phyloP scores from a whole-genome alignment of 768 basidiomycete genomes.

The Mycena latifolia region DNA sequence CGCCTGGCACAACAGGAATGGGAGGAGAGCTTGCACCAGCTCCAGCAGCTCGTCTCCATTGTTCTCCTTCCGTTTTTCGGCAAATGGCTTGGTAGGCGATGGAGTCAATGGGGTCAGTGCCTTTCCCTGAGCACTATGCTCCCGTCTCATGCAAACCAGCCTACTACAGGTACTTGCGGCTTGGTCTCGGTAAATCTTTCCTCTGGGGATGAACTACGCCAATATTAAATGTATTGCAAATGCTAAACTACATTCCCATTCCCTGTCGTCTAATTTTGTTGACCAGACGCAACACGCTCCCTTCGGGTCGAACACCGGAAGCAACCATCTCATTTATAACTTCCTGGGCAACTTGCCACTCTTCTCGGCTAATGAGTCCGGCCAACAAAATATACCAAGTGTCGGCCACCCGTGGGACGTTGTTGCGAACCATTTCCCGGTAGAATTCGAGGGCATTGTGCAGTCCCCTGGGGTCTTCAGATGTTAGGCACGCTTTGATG shows the following conservation, averaged over 20 bases:
- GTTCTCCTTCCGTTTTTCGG: slow-evolving; percentile 90
- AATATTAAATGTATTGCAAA: slow-evolving; percentile 43
- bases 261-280: slow-evolving; percentile 57
- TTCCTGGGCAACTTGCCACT: slow-evolving; percentile 72
- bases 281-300: slow-evolving; percentile 63
- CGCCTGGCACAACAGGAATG: slow-evolving; percentile 89
- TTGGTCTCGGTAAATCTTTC: slow-evolving; percentile 76
- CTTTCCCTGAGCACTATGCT: slow-evolving; percentile 4
- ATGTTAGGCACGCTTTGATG: slow-evolving; percentile 73
- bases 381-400: slow-evolving; percentile 85
- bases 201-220: slow-evolving; percentile 56
- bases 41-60: slow-evolving; percentile 83
- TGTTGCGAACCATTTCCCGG: slow-evolving; percentile 67
- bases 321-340: slow-evolving; percentile 72
- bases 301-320: slow-evolving; percentile 58
- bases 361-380: slow-evolving; percentile 68
- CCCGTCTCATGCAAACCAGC: slow-evolving; percentile 54
- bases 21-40: slow-evolving; percentile 90
- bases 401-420: slow-evolving; percentile 63
- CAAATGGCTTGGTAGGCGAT: slow-evolving; percentile 88
- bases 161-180: slow-evolving; percentile 75
- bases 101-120: slow-evolving; percentile 86
- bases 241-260: slow-evolving; percentile 29
- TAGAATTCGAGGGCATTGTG: slow-evolving; percentile 69
- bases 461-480: slow-evolving; percentile 61